Conservation (phyloP, 2,329 filamentous ascomycete species). For the Beauveria medogensis region DNA sequence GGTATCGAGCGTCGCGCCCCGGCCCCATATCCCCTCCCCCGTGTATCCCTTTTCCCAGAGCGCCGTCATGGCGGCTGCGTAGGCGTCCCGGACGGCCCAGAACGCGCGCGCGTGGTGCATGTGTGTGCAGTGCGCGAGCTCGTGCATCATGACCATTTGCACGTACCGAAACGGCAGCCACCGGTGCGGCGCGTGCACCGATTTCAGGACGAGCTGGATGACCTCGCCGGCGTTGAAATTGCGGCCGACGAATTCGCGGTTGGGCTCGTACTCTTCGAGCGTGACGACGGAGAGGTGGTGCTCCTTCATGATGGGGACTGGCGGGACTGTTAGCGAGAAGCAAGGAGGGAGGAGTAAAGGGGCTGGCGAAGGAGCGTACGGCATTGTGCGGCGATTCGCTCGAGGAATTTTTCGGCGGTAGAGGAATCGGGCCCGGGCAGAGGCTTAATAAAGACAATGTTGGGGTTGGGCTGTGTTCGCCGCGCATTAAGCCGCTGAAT, state of each 20-base stretch:
- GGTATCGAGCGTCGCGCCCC: constrained; percentile 54
- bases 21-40: constrained; percentile 78
- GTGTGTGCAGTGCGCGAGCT: constrained; percentile 79
- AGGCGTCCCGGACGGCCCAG: constrained; percentile 70
- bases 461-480: constrained; percentile 64
- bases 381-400: constrained; percentile 74
- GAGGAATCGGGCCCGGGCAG: constrained; percentile 56
- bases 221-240: constrained; percentile 90
- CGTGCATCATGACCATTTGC: constrained; percentile 94
- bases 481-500: constrained; percentile 73
- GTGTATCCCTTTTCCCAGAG: constrained; percentile 66
- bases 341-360: neutral
- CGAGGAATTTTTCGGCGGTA: constrained; percentile 61
- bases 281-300: constrained; percentile 57
- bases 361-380: constrained; percentile 31
- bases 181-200: constrained; percentile 44
- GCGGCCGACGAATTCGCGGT: constrained; percentile 74
- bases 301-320: constrained; percentile 62
- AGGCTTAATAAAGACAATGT: constrained; percentile 80
- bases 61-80: constrained; percentile 60
- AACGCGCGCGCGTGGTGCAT: constrained; percentile 84
- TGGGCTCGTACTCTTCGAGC: constrained; percentile 75
- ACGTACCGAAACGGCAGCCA: constrained; percentile 82
- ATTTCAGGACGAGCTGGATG: constrained; percentile 73
- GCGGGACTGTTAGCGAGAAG: neutral